Conservation (phyloP, 345 rosid species). For the Eucalyptus marginata region DNA sequence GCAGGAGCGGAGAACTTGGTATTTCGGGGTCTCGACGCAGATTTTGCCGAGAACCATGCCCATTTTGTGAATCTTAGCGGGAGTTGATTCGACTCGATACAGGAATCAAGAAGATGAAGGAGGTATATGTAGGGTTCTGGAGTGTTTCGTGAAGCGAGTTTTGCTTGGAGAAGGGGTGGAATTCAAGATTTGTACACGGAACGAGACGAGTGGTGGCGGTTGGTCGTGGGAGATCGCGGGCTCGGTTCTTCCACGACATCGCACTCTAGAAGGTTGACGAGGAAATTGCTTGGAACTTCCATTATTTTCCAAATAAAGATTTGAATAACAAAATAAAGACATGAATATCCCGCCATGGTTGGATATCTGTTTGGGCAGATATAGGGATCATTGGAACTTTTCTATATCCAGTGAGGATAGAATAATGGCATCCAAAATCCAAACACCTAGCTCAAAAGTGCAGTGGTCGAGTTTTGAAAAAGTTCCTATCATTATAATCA, state of each 20-base stretch:
- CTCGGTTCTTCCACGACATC: constrained; percentile 11
- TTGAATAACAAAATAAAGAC: too few relatives aligned
- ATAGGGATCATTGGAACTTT: too few relatives aligned
- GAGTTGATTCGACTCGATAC: background rate
- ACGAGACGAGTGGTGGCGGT: background rate
- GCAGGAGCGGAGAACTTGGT: constrained; percentile 32
- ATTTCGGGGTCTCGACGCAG: constrained; percentile 61
- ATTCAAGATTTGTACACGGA: background rate
- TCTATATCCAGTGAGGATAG: too few relatives aligned
- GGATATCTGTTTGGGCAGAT: too few relatives aligned
- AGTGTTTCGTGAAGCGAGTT: background rate
- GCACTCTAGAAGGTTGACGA: background rate
- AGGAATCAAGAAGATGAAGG: background rate
- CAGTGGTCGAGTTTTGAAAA: too few relatives aligned
- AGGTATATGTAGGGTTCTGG: background rate
- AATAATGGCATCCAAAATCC: too few relatives aligned
- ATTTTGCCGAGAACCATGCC: constrained; percentile 74
- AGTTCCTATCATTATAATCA: too few relatives aligned
- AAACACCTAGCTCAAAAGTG: too few relatives aligned
- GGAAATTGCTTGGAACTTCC: background rate
- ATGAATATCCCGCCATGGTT: too few relatives aligned
- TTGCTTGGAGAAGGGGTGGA: background rate
- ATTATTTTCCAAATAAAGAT: background rate
- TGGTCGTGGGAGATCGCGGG: background rate
- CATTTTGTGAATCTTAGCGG: constrained; percentile 13